A percentile compares a stretch with the other conserved stretches of the same genome.
phyloP scores from a whole-genome alignment of 2,329 filamentous ascomycete species.

The Aureobasidium namibiae region DNA sequence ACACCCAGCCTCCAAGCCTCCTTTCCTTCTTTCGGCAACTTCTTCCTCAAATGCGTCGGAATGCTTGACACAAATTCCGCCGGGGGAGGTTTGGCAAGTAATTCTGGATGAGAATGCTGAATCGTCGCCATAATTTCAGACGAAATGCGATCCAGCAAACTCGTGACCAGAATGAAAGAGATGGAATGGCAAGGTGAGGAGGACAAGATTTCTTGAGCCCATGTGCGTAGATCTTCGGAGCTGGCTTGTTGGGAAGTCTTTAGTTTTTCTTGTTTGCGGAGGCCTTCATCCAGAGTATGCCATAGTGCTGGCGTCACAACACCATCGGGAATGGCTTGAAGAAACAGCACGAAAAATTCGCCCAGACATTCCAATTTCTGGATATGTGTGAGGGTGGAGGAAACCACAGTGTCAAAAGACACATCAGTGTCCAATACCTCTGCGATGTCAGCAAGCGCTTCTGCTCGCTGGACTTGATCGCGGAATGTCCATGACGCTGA shows the following conservation, averaged over 20 bases:
- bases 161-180: constrained; percentile 77
- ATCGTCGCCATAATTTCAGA: constrained; percentile 40
- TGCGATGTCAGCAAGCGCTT: constrained; percentile 37
- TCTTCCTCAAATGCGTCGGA: constrained; percentile 19
- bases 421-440: constrained; percentile 67
- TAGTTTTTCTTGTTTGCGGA: constrained; percentile 41
- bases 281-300: constrained; percentile 55
- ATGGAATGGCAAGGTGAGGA: constrained; percentile 72
- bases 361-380: constrained; percentile 68
- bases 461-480: constrained; percentile 34
- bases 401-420: constrained; percentile 53
- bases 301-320: constrained; percentile 65
- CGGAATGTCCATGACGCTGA: constrained; percentile 38
- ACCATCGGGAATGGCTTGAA: constrained; percentile 68
- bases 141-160: constrained; percentile 58
- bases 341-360: constrained; percentile 64
- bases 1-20: constrained; percentile 48
- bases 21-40: constrained; percentile 37
- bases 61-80: constrained; percentile 5
- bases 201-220: constrained; percentile 66
- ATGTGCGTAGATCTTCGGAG: constrained; percentile 49
- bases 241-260: constrained; percentile 31
- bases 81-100: constrained; percentile 18
- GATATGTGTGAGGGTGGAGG: constrained; percentile 53
- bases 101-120: constrained; percentile 15